Conservation (phyloP, 1,284 basidiomycete genomes). For the Cutaneotrichosporon cyanovorans region DNA sequence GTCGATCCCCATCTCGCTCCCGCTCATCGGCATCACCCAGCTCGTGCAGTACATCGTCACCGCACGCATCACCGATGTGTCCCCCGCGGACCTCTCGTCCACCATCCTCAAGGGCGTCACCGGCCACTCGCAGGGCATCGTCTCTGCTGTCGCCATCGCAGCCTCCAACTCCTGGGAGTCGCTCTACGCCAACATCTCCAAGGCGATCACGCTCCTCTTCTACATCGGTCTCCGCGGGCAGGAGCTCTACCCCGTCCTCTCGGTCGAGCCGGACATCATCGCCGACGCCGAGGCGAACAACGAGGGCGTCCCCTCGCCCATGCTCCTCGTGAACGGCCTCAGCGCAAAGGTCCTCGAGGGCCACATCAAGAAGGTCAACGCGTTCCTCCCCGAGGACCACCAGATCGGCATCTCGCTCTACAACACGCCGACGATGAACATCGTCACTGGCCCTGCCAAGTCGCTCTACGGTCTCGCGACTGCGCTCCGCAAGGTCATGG, state of each 20-base stretch:
- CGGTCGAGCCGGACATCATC: conserved; percentile 80
- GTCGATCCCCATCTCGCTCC: conserved; percentile 89
- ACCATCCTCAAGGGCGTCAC: conserved; percentile 74
- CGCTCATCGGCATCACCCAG: conserved; percentile 92
- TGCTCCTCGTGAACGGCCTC: conserved; percentile 85
- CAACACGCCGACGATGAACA: conserved; percentile 85
- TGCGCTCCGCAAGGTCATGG: conserved; percentile 79
- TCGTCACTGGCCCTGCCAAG: conserved; percentile 86
- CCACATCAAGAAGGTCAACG: conserved; percentile 82
- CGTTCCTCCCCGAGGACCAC: conserved; percentile 69
- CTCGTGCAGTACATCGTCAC: conserved; percentile 84
- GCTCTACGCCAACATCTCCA: conserved; percentile 66
- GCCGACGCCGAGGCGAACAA: conserved; percentile 83
- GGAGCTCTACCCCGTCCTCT: conserved; percentile 86
- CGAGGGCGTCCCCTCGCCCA: conserved; percentile 86
- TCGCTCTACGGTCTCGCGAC: conserved; percentile 91
- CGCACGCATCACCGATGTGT: conserved; percentile 64
- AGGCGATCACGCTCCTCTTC: conserved; percentile 86
- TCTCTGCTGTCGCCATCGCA: conserved; percentile 81
- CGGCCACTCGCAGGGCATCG: conserved; percentile 93
- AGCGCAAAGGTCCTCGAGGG: conserved; percentile 67
- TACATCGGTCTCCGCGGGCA: conserved; percentile 89
- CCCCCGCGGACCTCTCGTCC: conserved; percentile 67
- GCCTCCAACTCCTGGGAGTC: conserved; percentile 69
- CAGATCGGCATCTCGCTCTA: conserved; percentile 78